Base-by-base conservation (phyloP, 2,329 filamentous ascomycete genomes). In the Hypoxylon rubiginosum region DNA sequence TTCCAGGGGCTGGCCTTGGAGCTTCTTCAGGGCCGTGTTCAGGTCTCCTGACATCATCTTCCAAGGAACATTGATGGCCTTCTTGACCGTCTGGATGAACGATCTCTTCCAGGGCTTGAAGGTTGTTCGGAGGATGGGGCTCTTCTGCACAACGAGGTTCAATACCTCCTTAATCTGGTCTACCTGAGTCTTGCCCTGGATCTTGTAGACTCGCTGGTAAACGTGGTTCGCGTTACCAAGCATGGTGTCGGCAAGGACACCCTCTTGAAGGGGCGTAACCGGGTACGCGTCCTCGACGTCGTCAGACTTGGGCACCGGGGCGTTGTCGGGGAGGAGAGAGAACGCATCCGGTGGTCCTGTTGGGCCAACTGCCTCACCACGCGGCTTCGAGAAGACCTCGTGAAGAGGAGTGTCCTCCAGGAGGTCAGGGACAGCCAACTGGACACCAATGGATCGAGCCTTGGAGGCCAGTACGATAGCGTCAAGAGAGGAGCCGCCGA, bases 401-500 rank as follows among this genome's bases (percentile, higher is more conserved):
- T 32, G 21, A 8, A 24, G 52, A 32, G 39, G 36, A n/a, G 46
- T 30, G 24, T 49, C 46, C 28, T 56, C 21, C 24, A 56, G 34
- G 26, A 56, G 43, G 11, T 56, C 52, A 13, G 52, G 21, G 13
- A 56, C 52, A 19, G 9, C 41, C 8, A 56, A 15, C 26, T 56
- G 19, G 26, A 56, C 9, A 21, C 36, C 36, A 10, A 45, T 17
- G n/a, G 34, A 21, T 36, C 36, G 39, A 13, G 52, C 52, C 41
- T 56, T 56, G 19, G 36, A 56, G 36, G 52, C 21, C 36, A 56
- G 17, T 5, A 36, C 32, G 54, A 72, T 72, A 8, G 69, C 71
- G 28, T 70, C 62, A 11, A 72, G 46, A 2, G 69, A 72, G 5
- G 60, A 64, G 26, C 71, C 71, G 2, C 71, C 71, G 9, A 72